Evolutionary conservation across 140 eudicot species (phyloP), one percentile per base, ranked within the genome.

Genomic region (Cichorium intybus): DNA sequence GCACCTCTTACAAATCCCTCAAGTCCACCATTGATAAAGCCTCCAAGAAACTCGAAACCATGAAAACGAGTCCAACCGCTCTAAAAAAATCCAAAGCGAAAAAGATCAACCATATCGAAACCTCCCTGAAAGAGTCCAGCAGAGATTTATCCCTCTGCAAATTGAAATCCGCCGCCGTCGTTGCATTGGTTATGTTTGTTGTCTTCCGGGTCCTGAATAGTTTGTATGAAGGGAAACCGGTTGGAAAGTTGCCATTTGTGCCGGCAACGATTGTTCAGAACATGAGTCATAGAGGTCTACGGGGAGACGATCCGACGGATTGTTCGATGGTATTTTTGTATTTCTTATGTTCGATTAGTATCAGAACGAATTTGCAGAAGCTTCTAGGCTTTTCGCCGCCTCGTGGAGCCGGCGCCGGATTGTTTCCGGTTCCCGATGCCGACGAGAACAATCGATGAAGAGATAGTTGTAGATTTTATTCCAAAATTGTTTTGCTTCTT

Each of bases 251-350:
- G 67, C 98, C 98, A 12, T 92, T 92, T 53, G 93, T 92, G 24
- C 98, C 98, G 47, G 57, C 77, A 0, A 35, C 69, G 54, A 17
- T 92, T 45, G 86, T 92, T 60, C 96, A 87, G 88, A 92, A 92
- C 76, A 92, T 92, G 96, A 85, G 95, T 26, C 98, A 92, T 48
- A 51, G 98, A 34, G 91, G 95, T 1, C 65, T 92, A 75, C 59
- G 57, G 2, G 96, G 98, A 37, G 95, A 88, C 8, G 98, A 92
- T 69, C 66, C 64, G 75, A 92, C 98, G 66, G 98, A 92, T 85
- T 92, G 98, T 74, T 85, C 96, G 10, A 92, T 92, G 98, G 98
- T 88, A 56, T 92, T 92, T 85, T 68, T 92, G 85, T 88, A 92
- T 50, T 75, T 92, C 12, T 52, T 92, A 75, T 92, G 98, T 43